Percentiles rank a stretch among this genome's conserved stretches.
Conservation (phyloP, 1,284 basidiomycete genomes). For the Kwoniella shivajii region DNA sequence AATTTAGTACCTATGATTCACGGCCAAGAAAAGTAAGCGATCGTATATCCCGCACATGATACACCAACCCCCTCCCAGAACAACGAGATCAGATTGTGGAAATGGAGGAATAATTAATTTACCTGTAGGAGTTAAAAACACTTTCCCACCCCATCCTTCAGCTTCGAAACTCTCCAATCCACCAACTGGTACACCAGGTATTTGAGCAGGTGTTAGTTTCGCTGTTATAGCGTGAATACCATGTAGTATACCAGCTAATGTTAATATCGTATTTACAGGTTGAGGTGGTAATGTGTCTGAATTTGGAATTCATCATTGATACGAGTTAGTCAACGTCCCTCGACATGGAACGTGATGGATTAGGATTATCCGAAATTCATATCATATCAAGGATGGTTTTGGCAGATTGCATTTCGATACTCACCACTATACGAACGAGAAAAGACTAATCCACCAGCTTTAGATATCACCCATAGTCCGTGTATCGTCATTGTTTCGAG, state of each 20-base stretch:
- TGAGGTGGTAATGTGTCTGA: slow-evolving; percentile 81
- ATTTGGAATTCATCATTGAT: neutral
- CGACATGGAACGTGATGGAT: too few relatives aligned
- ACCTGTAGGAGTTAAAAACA: slow-evolving; percentile 89
- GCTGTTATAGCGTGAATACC: slow-evolving; percentile 98
- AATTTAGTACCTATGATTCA: slow-evolving; percentile 71
- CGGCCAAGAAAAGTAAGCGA: neutral
- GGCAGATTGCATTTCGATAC: slow-evolving; percentile 23
- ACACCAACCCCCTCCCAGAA: neutral
- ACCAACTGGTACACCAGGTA: slow-evolving; percentile 16
- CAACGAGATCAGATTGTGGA: neutral
- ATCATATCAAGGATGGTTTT: neutral
- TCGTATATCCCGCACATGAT: neutral
- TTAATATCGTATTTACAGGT: slow-evolving; percentile 95
- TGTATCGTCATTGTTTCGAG: slow-evolving; percentile 44
- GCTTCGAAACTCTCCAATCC: slow-evolving; percentile 93
- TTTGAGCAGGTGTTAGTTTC: slow-evolving; percentile 73
- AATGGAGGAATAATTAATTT: slow-evolving; percentile 32
- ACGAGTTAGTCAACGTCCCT: too few relatives aligned
- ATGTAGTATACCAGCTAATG: slow-evolving; percentile 94
- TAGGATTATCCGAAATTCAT: too few relatives aligned
- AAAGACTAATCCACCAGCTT: slow-evolving; percentile 95
- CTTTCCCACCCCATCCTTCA: slow-evolving; percentile 62
- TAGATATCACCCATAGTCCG: slow-evolving; percentile 82
- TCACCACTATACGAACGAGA: slow-evolving; percentile 84